Conservation (phyloP, 2,329 filamentous ascomycete species). For the Parascedosporium putredinis region DNA sequence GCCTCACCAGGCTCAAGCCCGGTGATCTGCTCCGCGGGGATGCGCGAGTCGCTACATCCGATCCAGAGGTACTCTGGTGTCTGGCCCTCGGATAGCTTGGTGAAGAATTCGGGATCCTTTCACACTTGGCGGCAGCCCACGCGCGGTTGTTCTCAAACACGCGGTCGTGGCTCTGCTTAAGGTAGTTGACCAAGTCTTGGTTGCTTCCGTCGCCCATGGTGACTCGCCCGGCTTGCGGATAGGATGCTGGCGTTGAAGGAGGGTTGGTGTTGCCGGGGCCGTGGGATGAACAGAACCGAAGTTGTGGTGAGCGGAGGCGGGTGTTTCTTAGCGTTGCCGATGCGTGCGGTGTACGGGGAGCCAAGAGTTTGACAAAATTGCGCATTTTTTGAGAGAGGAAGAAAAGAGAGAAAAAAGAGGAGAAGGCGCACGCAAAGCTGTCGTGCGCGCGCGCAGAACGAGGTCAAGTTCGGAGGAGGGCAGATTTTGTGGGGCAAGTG, state of each 20-base stretch:
- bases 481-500: neutral
- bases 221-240: neutral
- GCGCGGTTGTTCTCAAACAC: constrained; percentile 59
- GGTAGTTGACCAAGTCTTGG: constrained; percentile 27
- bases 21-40: constrained; percentile 82
- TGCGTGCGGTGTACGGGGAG: neutral
- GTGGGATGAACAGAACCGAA: neutral
- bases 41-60: constrained; percentile 81
- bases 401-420: constrained; percentile 1
- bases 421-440: neutral
- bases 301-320: neutral
- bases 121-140: constrained; percentile 51
- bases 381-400: neutral
- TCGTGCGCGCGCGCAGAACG: neutral
- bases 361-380: neutral
- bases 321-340: neutral
- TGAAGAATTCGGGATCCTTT: constrained; percentile 56
- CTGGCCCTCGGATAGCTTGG: constrained; percentile 53
- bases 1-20: constrained; percentile 79
- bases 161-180: constrained; percentile 52
- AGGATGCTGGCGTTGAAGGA: neutral
- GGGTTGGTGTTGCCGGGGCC: neutral
- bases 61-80: constrained; percentile 72
- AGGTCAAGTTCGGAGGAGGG: neutral
- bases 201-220: neutral